Conservation (phyloP, 2,329 filamentous ascomycete species). For the Fusarium fujikuroi region DNA sequence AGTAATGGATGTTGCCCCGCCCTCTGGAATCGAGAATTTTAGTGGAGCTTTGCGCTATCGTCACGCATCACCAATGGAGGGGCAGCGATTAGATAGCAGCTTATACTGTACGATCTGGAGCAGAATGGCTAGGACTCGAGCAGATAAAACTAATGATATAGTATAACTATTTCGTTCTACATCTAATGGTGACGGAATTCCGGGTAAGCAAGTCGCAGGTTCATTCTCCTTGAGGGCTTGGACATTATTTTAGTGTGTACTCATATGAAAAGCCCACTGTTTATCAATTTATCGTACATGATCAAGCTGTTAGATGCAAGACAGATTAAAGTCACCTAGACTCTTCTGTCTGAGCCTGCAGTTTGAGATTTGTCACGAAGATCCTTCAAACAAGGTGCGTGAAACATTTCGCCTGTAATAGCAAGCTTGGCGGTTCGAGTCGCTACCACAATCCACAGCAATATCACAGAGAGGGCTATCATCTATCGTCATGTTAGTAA, state of each 20-base stretch:
- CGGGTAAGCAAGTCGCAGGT: background rate
- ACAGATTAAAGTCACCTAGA: constrained; percentile 27
- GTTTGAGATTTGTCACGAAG: constrained; percentile 48
- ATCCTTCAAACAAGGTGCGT: constrained; percentile 57
- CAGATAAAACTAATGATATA: background rate
- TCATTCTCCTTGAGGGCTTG: background rate
- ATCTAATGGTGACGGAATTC: background rate
- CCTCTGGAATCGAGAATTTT: constrained; percentile 28
- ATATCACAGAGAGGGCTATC: constrained; percentile 53
- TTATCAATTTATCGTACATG: background rate
- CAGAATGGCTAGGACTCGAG: background rate
- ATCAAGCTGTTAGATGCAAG: background rate
- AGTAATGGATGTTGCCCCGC: constrained; percentile 41
- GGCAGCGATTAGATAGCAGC: constrained; percentile 35
- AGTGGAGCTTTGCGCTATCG: constrained; percentile 33
- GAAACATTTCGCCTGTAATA: constrained; percentile 56
- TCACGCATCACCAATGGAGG: constrained; percentile 41
- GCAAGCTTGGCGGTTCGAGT: constrained; percentile 52
- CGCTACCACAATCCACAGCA: constrained; percentile 57
- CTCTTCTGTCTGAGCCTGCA: constrained; percentile 42
- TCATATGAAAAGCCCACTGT: background rate
- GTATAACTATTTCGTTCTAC: background rate
- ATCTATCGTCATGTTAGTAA: constrained; percentile 46
- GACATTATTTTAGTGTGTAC: background rate
- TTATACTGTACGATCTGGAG: constrained; percentile 4